Percentiles rank a stretch among this genome's conserved stretches.
These are phyloP conservation scores for Colletotrichum gloeosporioides DNA, from an alignment of 2,329 filamentous ascomycete species.

Conservation along the genomic window DNA sequence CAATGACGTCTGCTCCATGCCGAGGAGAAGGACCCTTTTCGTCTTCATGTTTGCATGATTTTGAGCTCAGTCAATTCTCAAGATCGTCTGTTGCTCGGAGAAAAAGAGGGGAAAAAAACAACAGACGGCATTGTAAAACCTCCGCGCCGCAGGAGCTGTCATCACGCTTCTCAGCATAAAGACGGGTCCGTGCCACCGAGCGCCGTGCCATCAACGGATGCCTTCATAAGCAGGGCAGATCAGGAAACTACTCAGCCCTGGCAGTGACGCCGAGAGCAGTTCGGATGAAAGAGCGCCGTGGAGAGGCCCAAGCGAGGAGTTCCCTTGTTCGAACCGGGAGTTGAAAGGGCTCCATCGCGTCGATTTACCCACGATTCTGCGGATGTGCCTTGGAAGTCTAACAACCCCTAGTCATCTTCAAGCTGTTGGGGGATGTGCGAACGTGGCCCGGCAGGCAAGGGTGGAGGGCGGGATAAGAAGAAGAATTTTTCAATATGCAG, in stretches of 20 bases:
- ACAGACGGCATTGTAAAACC: not conserved
- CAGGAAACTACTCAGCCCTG: not conserved
- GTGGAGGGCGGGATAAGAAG: not conserved
- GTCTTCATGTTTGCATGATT: not conserved
- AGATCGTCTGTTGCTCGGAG: not conserved
- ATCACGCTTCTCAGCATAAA: not conserved
- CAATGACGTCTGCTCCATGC: not conserved
- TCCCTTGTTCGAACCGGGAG: not conserved
- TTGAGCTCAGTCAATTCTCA: not conserved
- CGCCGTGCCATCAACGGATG: not conserved
- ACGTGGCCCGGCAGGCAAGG: not conserved
- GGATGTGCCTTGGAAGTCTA: not conserved
- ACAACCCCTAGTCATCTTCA: not conserved
- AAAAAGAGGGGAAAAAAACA: not conserved
- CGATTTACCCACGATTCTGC: not conserved
- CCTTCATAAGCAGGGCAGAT: not conserved
- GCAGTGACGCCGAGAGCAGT: not conserved
- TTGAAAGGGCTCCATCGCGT: not conserved
- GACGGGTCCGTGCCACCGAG: not conserved
- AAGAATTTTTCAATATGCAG: not conserved
- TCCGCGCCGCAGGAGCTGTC: not conserved
- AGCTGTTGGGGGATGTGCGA: not conserved
- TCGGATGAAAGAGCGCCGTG: not conserved
- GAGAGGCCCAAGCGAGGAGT: not conserved
- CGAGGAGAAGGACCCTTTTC: not conserved